These are phyloP conservation scores for Didymella arachidicola DNA, from an alignment of 2,329 filamentous ascomycete species.

Conservation along the genomic window DNA sequence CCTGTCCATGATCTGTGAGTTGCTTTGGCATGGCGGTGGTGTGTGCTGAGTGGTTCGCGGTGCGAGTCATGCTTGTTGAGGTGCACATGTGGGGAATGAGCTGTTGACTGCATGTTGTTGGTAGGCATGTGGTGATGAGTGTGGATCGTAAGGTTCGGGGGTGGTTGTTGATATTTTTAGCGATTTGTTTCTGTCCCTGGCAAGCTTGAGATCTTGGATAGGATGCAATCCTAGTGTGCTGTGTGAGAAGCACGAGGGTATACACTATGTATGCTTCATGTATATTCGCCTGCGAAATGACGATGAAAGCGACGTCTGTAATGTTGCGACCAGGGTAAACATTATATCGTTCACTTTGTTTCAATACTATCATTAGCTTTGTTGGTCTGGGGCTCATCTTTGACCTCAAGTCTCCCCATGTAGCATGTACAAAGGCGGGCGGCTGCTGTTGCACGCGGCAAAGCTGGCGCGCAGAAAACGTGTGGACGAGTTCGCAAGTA, in stretches of 20 bases:
- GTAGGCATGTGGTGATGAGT: not conserved
- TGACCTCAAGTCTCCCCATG: not conserved
- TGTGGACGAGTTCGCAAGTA: conserved; percentile 14
- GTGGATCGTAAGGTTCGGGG: not conserved
- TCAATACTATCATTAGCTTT: not conserved
- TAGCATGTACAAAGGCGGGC: not conserved
- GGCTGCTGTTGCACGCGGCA: conserved; percentile 3
- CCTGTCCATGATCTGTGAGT: not conserved
- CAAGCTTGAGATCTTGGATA: not conserved
- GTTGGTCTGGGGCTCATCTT: not conserved
- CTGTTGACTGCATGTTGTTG: not conserved
- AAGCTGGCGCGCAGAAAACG: not conserved
- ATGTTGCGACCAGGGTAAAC: not conserved
- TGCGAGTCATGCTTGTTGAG: conserved; percentile 15
- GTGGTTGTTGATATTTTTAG: not conserved
- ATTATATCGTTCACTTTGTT: not conserved
- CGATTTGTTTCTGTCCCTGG: not conserved
- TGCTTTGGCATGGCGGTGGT: not conserved
- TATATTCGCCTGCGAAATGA: not conserved
- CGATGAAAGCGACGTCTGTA: not conserved
- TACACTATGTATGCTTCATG: not conserved
- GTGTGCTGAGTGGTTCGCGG: conserved; percentile 9
- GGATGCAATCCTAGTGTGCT: not conserved
- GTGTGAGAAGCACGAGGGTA: not conserved
- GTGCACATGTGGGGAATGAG: conserved; percentile 12